Evolutionary conservation across 2,329 filamentous ascomycete species (phyloP), one percentile per base, ranked within the genome.

Genomic region (Cladosporium cucumerinum): DNA sequence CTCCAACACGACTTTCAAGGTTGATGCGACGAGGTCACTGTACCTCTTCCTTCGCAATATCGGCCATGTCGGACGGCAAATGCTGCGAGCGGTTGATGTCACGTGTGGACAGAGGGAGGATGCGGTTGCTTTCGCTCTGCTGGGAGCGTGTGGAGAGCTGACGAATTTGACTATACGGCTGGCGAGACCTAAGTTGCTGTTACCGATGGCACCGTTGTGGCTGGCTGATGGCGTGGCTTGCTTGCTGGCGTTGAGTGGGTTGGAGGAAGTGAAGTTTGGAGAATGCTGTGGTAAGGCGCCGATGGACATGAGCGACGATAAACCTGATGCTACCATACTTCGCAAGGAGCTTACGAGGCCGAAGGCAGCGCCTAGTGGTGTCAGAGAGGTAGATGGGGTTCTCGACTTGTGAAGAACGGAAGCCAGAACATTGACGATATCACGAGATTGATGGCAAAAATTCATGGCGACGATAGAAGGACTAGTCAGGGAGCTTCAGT

Each of bases 1-100:
- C 72, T 74, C 75, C 3, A 70, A 72, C 16, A 81, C 82, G 69
- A 77, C 76, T 25, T 85, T 83, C 76, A 75, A 79, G 0, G 76
- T 78, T n/a, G 77, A 81, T 2, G 78, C 83, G 0, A 75, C 78
- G 2, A 74, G 74, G 10, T 66, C 81, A 0, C 81, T 83, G 2
- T 81, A 80, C 67, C 77, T 83, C 32, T 76, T 75, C 52, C 70
- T 76, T 32, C 69, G 78, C 18, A 65, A 69, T 54, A 71, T 75
- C 32, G 73, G 73, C 7, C 28, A 63, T n/a, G 65, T 65, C n/a
- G 73, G 73, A 4, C 69, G 73, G 6, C 60, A 64, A 4, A 43
- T 69, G 4, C 51, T 75, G 14, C 65, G 65, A 28, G 51, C 65
- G 26, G 66, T 75, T 2, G 72, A 74, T 52, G 66, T 75, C 1